Conservation (phyloP, 1,284 basidiomycete genomes). For the Cronartium ribicola region DNA sequence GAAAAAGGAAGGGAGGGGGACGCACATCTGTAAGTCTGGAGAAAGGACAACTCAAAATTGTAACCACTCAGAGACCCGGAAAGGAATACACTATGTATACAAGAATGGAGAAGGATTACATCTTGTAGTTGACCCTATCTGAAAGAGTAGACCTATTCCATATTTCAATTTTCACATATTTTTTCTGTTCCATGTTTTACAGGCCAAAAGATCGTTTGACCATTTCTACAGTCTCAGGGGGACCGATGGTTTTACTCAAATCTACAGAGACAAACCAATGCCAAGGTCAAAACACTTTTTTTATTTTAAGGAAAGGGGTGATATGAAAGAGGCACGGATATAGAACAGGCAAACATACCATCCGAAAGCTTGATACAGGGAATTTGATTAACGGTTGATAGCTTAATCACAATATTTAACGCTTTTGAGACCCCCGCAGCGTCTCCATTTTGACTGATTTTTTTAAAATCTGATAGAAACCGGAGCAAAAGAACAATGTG, state of each 20-base stretch:
- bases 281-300: neutral
- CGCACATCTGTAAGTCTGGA: too few species aligned
- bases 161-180: neutral
- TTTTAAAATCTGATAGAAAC: neutral
- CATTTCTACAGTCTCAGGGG: neutral
- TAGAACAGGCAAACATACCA: constrained; percentile 51
- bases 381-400: constrained; percentile 66
- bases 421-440: constrained; percentile 4
- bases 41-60: too few species aligned
- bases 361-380: constrained; percentile 89
- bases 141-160: too few species aligned
- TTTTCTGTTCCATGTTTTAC: neutral
- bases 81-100: too few species aligned
- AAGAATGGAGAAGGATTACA: too few species aligned
- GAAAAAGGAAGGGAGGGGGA: too few species aligned
- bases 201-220: neutral
- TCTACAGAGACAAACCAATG: neutral
- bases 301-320: neutral
- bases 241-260: constrained; percentile 9
- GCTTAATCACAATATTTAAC: constrained; percentile 64
- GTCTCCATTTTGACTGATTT: neutral
- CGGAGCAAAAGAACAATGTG: neutral
- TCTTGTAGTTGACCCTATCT: too few species aligned
- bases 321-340: neutral
- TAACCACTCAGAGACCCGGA: too few species aligned